These are phyloP conservation scores for Pyrenophora tritici-repentis DNA, from an alignment of 2,329 filamentous ascomycete species.

Conservation along the genomic window DNA sequence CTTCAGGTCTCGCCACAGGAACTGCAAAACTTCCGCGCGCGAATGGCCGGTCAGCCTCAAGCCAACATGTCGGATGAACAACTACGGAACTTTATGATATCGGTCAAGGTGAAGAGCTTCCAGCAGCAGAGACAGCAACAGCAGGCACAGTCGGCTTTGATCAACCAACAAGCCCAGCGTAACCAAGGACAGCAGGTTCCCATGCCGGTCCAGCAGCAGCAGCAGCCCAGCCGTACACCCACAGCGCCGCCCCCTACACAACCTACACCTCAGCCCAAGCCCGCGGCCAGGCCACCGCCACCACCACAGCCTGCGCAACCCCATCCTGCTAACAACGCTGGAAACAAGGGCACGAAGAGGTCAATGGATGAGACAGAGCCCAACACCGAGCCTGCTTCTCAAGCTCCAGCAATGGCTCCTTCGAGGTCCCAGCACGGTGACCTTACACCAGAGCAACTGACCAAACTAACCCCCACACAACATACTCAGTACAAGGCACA, in stretches of 20 bases:
- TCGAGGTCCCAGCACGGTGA: constrained; percentile 40
- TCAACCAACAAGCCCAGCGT: constrained; percentile 15
- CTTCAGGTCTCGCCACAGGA: constrained; percentile 48
- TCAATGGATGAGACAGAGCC: constrained; percentile 52
- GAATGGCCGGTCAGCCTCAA: constrained; percentile 33
- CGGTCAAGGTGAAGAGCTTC: constrained; percentile 28
- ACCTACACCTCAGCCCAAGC: constrained; percentile 31
- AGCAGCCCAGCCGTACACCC: constrained; percentile 30
- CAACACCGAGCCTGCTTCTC: constrained; percentile 40
- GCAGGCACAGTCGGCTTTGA: constrained; percentile 9
- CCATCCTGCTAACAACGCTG: constrained; percentile 19
- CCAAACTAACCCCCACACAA: constrained; percentile 39
- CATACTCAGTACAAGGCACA: constrained; percentile 41
- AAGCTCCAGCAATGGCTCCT: constrained; percentile 44
- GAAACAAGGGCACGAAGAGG: constrained; percentile 42
- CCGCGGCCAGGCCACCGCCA: constrained; percentile 23
- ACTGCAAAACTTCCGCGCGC: constrained; percentile 45
- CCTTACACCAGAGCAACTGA: constrained; percentile 42
- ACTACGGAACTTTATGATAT: constrained; percentile 32
- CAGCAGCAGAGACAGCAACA: constrained; percentile 33
- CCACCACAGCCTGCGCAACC: constrained; percentile 29
- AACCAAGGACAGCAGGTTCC: constrained; percentile 12
- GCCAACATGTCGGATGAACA: constrained; percentile 36
- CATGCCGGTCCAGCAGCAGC: constrained; percentile 20
- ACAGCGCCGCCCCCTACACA: constrained; percentile 29